Percentiles rank a stretch among this genome's conserved stretches.
Conservation (phyloP, 495 filamentous ascomycete genomes). For the Thermochaetoides thermophila region DNA sequence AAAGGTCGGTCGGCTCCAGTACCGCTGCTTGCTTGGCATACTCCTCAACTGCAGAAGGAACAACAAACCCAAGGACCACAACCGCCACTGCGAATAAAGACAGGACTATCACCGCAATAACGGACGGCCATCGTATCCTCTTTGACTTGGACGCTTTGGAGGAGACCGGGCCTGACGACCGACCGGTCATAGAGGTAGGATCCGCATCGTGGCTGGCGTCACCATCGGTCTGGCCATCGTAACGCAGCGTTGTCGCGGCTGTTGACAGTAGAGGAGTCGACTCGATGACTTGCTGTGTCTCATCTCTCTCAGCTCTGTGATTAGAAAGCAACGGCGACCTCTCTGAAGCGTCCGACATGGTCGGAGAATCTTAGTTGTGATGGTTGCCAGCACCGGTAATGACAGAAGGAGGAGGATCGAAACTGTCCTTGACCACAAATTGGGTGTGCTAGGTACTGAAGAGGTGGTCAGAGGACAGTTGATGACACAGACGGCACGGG, state of each 20-base stretch:
- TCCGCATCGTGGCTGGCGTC: constrained; percentile 20
- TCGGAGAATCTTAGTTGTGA: no score
- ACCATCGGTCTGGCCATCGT: constrained; percentile 25
- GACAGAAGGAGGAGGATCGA: no score
- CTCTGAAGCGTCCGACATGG: constrained; percentile 35
- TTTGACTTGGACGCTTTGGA: constrained; percentile 12
- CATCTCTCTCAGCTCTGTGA: constrained; percentile 17
- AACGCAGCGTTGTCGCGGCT: constrained; percentile 24
- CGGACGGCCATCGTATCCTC: constrained; percentile 29
- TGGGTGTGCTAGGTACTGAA: no score
- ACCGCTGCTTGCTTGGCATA: constrained; percentile 74
- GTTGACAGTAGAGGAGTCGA: constrained; percentile 39
- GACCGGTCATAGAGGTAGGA: constrained; percentile 17
- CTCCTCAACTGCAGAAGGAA: constrained; percentile 62
- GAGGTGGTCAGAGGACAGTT: no score
- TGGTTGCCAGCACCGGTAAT: no score
- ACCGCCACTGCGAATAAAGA: constrained; percentile 27
- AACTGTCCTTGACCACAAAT: no score
- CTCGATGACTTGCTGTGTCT: constrained; percentile 24
- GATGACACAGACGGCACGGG: no score
- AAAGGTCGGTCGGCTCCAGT: constrained; percentile 65
- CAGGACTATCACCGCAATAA: constrained; percentile 30
- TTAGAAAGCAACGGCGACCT: constrained; percentile 26
- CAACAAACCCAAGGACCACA: constrained; percentile 54
- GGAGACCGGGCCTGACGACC: constrained; percentile 8